A percentile compares a stretch with the other conserved stretches of the same genome.
Conservation (phyloP, 495 filamentous ascomycete species). For the Chaetomium fimeti region DNA sequence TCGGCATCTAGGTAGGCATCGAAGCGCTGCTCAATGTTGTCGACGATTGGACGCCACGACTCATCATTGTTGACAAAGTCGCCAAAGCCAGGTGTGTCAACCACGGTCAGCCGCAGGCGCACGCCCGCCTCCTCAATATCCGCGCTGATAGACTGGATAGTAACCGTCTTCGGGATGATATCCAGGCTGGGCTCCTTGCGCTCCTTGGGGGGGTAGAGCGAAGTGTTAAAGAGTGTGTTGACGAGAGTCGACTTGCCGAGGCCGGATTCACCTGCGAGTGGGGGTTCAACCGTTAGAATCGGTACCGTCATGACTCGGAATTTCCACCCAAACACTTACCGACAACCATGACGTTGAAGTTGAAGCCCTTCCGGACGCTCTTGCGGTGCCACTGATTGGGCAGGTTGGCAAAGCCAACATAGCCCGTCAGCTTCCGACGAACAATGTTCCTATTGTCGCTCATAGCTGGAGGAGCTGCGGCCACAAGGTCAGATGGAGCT, state of each 20-base stretch:
- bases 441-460: conserved; percentile 96
- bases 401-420: conserved; percentile 97
- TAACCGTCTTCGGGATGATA: conserved; percentile 98
- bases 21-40: conserved; percentile 98
- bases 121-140: conserved; percentile 99
- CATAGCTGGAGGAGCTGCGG: conserved; percentile 66
- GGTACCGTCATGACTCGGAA: conserved; percentile 11
- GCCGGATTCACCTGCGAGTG: conserved; percentile 83
- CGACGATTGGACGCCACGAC: conserved; percentile 96
- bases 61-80: conserved; percentile 99
- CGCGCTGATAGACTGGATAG: conserved; percentile 96
- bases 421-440: conserved; percentile 94
- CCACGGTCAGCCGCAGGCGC: conserved; percentile 92
- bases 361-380: conserved; percentile 99
- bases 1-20: conserved; percentile 97
- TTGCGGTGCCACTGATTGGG: conserved; percentile 99
- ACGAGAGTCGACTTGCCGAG: conserved; percentile 98
- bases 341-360: conserved; percentile 99
- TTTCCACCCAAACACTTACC: conserved; percentile 56
- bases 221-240: conserved; percentile 99
- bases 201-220: conserved; percentile 97
- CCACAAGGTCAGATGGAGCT: conserved; percentile 79
- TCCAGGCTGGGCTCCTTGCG: conserved; percentile 94
- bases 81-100: conserved; percentile 96
- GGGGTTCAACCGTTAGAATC: conserved; percentile 7